phyloP scores from a whole-genome alignment of 805 yeast species.

The Pichia gijzeniarum region DNA sequence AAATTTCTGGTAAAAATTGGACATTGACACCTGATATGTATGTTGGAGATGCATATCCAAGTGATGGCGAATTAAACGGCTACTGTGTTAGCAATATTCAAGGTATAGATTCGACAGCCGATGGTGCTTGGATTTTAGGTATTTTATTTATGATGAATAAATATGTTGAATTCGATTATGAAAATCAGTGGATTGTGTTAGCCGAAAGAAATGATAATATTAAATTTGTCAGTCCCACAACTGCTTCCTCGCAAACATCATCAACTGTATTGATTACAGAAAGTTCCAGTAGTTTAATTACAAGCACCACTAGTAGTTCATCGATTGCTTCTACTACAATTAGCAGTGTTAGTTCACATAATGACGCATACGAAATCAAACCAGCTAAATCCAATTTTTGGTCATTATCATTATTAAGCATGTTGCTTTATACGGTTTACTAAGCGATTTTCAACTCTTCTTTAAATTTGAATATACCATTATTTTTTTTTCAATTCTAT shows the following conservation, averaged over 20 bases:
- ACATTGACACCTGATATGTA: constrained; percentile 38
- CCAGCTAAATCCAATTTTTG: not conserved
- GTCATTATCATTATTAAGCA: not conserved
- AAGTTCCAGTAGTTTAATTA: not conserved
- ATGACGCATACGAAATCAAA: not conserved
- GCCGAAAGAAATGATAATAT: constrained; percentile 37
- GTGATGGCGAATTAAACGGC: constrained; percentile 33
- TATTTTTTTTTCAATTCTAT: too few relatives aligned
- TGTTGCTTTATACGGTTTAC: too few relatives aligned
- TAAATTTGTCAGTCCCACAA: constrained; percentile 15
- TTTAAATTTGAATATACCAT: too few relatives aligned
- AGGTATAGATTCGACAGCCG: constrained; percentile 39
- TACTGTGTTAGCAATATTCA: constrained; percentile 61
- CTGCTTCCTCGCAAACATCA: constrained; percentile 1
- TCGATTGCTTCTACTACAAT: constrained; percentile 3
- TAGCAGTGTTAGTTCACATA: not conserved
- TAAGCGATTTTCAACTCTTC: too few relatives aligned
- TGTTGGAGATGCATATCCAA: constrained; percentile 41
- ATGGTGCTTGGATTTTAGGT: constrained; percentile 55
- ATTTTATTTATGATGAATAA: constrained; percentile 51
- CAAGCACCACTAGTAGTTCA: not conserved
- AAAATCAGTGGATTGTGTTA: constrained; percentile 44
- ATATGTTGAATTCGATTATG: constrained; percentile 53
- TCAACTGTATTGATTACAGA: not conserved
- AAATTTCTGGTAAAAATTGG: constrained; percentile 41